phyloP scores from a whole-genome alignment of 1,139 yeast species.

The Tardiomyces blankii region DNA sequence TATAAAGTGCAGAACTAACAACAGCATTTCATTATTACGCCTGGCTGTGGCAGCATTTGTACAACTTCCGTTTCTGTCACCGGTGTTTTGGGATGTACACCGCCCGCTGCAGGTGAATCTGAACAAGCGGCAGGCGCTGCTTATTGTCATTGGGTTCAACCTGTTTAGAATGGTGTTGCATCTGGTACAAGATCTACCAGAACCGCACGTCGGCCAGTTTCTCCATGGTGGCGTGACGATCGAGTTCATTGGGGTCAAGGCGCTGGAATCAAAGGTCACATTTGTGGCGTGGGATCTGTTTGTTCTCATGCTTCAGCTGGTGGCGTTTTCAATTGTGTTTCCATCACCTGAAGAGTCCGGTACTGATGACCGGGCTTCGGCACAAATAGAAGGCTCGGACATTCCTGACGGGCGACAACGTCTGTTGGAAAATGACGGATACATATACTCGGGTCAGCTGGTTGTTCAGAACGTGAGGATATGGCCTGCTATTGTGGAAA shows the following conservation, averaged over 20 bases:
- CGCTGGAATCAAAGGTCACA: conserved; percentile 11
- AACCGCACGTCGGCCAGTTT: conserved; percentile 12
- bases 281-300: conserved; percentile 16
- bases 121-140: conserved; percentile 13
- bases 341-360: conserved; percentile 5
- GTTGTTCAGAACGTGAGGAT: conserved; percentile 12
- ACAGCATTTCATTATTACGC: conserved; percentile 12
- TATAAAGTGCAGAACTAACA: no score
- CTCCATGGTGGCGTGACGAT: conserved; percentile 26
- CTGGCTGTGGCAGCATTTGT: conserved; percentile 14
- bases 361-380: background rate
- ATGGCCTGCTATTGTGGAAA: background rate
- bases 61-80: conserved; percentile 16
- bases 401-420: background rate
- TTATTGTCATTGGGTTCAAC: conserved; percentile 11
- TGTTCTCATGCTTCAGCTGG: conserved; percentile 14
- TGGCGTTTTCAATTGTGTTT: conserved; percentile 14
- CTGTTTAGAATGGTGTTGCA: conserved; percentile 12
- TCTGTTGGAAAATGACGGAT: background rate
- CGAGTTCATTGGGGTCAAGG: conserved; percentile 24
- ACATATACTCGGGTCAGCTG: conserved; percentile 14
- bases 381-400: background rate
- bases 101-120: conserved; percentile 8
- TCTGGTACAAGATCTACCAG: conserved; percentile 8
- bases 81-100: conserved; percentile 10